These are phyloP conservation scores for Micromonas commoda DNA, from an alignment of 139 green algal species.

Conservation along the genomic window DNA sequence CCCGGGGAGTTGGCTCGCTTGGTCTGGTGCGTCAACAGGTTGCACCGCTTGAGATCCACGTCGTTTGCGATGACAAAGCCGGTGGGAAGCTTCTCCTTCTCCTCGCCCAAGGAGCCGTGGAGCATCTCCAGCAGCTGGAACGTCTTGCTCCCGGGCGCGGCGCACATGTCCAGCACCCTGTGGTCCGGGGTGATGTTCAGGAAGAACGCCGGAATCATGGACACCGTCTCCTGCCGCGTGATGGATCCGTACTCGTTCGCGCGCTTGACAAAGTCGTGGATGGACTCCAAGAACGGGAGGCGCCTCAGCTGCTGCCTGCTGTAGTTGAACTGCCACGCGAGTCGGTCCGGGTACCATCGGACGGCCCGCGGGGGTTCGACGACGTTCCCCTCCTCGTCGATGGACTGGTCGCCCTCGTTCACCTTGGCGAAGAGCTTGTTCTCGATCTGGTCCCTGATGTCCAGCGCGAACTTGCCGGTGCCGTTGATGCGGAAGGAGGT, in stretches of 20 bases:
- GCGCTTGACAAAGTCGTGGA: slow-evolving; percentile 65
- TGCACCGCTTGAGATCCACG: slow-evolving; percentile 86
- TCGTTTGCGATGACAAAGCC: slow-evolving; percentile 96
- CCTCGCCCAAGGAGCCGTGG: slow-evolving; percentile 1
- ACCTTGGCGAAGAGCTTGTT: slow-evolving; percentile 36
- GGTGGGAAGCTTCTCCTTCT: slow-evolving; percentile 14
- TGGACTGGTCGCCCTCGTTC: slow-evolving; percentile 14
- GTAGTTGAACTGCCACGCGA: slow-evolving; percentile 90
- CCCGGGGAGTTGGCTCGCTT: slow-evolving; percentile 80
- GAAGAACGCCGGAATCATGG: slow-evolving; percentile 93
- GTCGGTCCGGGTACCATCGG: slow-evolving; percentile 82
- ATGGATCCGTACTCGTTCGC: slow-evolving; percentile 82
- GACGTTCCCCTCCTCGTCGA: background rate
- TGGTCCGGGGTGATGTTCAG: slow-evolving; percentile 90
- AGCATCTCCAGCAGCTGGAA: slow-evolving; percentile 45
- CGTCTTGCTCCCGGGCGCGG: slow-evolving; percentile 94
- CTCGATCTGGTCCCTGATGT: slow-evolving; percentile 41
- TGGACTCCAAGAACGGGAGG: slow-evolving; percentile 53
- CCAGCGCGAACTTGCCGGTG: slow-evolving; percentile 39
- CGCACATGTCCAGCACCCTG: slow-evolving; percentile 94
- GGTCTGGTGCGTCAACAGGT: slow-evolving; percentile 94
- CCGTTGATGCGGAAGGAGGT: slow-evolving; percentile 98
- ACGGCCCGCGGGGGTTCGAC: background rate
- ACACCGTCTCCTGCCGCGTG: slow-evolving; percentile 95
- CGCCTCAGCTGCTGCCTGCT: slow-evolving; percentile 78